Conservation (phyloP, 306 rosid genomes). For the Clitoria ternatea region DNA sequence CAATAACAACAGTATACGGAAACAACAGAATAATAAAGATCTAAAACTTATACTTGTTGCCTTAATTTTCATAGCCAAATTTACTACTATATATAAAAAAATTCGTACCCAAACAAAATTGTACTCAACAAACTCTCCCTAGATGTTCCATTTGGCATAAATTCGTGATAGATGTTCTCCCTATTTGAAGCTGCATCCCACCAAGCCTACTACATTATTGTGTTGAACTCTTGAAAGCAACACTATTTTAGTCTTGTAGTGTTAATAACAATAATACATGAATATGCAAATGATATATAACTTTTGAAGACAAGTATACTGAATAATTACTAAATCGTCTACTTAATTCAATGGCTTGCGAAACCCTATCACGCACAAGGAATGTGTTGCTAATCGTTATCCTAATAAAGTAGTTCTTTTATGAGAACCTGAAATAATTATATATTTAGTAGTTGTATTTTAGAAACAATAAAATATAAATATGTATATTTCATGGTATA, state of each 20-base stretch:
- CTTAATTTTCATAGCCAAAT: too few relatives aligned
- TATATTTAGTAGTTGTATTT: too few relatives aligned
- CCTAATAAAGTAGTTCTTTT: conserved; percentile 41
- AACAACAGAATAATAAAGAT: too few relatives aligned
- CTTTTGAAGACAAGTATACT: background rate
- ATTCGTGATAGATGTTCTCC: conserved; percentile 94
- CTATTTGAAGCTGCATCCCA: conserved; percentile 92
- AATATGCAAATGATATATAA: too few relatives aligned
- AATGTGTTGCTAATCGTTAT: conserved; percentile 53
- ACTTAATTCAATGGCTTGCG: conserved; percentile 68
- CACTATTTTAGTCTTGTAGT: conserved; percentile 91
- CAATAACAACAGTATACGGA: too few relatives aligned
- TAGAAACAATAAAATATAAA: too few relatives aligned
- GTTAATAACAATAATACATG: too few relatives aligned
- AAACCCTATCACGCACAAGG: conserved; percentile 60
- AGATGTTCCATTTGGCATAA: conserved; percentile 78
- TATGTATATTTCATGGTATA: too few relatives aligned
- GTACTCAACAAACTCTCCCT: conserved; percentile 71
- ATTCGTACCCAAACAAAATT: too few relatives aligned
- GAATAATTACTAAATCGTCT: conserved; percentile 71
- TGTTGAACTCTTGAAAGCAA: conserved; percentile 97
- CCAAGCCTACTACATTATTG: conserved; percentile 91
- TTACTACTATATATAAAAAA: too few relatives aligned
- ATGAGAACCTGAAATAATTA: conserved; percentile 40
- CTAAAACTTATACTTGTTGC: too few relatives aligned